phyloP scores from a whole-genome alignment of 2,329 filamentous ascomycete genomes.

The Falciphora oryzae region DNA sequence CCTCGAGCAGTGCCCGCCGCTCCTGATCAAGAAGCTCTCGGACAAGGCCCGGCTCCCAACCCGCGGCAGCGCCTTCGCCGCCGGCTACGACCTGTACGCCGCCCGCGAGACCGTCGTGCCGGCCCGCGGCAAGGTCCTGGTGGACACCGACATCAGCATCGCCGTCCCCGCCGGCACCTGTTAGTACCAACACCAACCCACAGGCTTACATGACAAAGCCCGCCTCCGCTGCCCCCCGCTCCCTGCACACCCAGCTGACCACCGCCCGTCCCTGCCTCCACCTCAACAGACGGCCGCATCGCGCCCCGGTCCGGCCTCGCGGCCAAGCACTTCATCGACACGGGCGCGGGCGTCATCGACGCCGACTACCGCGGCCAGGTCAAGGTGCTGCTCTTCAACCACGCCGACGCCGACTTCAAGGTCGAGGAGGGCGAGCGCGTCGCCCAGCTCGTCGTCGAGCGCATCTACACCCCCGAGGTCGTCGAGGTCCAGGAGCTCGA shows the following conservation, averaged over 20 bases:
- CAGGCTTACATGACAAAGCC: neutral
- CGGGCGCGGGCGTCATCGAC: slow-evolving; percentile 93
- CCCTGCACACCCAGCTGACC: neutral
- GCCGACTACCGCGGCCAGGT: slow-evolving; percentile 93
- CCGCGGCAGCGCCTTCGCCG: slow-evolving; percentile 80
- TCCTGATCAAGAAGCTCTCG: slow-evolving; percentile 85
- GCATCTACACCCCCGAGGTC: slow-evolving; percentile 90
- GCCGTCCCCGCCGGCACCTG: slow-evolving; percentile 86
- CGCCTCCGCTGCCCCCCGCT: neutral
- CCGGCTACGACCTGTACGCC: slow-evolving; percentile 90
- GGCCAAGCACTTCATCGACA: slow-evolving; percentile 92
- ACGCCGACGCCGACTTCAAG: slow-evolving; percentile 73
- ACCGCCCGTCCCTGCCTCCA: neutral
- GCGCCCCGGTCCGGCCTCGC: slow-evolving; percentile 89
- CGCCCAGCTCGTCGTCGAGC: slow-evolving; percentile 89
- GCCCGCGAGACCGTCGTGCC: slow-evolving; percentile 71
- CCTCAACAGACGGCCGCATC: slow-evolving; percentile 68
- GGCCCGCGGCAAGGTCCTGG: slow-evolving; percentile 74
- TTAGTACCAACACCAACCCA: slow-evolving; percentile 36
- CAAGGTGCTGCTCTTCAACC: slow-evolving; percentile 93
- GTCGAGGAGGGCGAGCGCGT: slow-evolving; percentile 84
- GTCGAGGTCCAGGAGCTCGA: slow-evolving; percentile 83
- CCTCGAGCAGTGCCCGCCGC: slow-evolving; percentile 45
- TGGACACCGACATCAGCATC: slow-evolving; percentile 88
- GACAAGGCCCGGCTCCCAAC: slow-evolving; percentile 76